Percentiles rank a stretch among this genome's conserved stretches.
These are phyloP conservation scores for Trypanosoma boissoni DNA, from an alignment of 208 protist species.

Conservation along the genomic window DNA sequence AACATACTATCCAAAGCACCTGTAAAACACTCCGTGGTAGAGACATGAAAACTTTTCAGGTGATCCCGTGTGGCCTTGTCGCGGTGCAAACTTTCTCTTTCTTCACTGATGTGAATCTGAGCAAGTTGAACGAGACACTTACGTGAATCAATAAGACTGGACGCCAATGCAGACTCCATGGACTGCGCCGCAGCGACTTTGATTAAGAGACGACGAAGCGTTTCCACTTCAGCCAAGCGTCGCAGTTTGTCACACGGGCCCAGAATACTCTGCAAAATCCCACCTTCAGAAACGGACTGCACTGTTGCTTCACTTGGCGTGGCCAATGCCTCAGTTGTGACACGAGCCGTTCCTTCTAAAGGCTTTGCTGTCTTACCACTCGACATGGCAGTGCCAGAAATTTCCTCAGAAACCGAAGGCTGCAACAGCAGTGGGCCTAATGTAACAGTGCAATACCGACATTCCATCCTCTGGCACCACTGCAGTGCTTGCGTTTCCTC, in stretches of 20 bases:
- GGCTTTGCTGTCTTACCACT: too few species aligned
- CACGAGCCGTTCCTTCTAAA: too few species aligned
- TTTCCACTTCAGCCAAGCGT: constrained; percentile 12
- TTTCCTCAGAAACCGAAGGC: too few species aligned
- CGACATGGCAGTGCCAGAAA: too few species aligned
- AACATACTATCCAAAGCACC: not conserved
- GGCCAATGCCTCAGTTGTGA: not conserved
- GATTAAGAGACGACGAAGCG: constrained; percentile 8
- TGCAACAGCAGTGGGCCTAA: not conserved
- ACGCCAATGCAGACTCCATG: constrained; percentile 1
- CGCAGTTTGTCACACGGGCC: not conserved
- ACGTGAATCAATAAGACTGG: not conserved
- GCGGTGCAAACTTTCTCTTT: too few species aligned
- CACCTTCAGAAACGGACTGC: not conserved
- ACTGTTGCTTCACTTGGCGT: not conserved
- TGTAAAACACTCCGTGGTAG: too few species aligned
- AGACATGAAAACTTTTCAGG: too few species aligned
- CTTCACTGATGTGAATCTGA: too few species aligned
- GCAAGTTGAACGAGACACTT: not conserved
- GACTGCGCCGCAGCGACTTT: constrained; percentile 5
- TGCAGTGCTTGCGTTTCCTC: constrained; percentile 13
- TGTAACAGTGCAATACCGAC: constrained; percentile 11
- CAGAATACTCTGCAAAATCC: not conserved
- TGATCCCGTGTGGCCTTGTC: too few species aligned
- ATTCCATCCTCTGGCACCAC: constrained; percentile 22